Base-by-base conservation (phyloP, 352 stramenopile species). In the Globisporangium abappressorium region DNA sequence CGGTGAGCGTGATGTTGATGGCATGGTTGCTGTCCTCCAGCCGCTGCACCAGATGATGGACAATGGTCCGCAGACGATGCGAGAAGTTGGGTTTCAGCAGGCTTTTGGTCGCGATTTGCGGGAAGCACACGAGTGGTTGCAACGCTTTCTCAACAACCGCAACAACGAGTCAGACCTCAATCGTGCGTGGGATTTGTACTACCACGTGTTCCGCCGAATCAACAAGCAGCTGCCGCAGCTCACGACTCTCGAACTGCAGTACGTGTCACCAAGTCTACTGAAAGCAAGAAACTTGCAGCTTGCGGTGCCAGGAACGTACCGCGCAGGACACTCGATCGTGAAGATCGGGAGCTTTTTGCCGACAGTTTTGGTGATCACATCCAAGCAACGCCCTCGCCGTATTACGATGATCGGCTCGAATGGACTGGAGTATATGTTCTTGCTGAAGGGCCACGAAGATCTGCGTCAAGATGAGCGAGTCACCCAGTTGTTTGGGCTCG, bases 391-490 rank as follows among this genome's bases (percentile, higher is more conserved):
- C 33, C 98, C 98, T 43, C 87, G 98, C 2, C 81, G 83, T 65
- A 98, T 99, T 28, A 97, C 87, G 14, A 97, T 99, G 36, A 72
- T 92, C 11, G 98, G 97, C 22, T 98, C 93, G 62, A 98, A 99
- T 78, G 98, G 98, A 0, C 84, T 98, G 49, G 92, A 99, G 73
- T 99, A 99, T 86, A 92, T 98, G 67, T 99, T 99, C 71, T 79
- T 99, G 56, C 85, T 99, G 1, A 99, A 99, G 80, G 98, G 98
- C 18, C 96, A 99, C 73, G 98, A 99, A 79, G 98, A 99, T 85
- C 76, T 99, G 57, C 81, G 98, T 22, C 98, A 99, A 80, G 98
- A 99, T 73, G 98, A 99, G 78, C 87, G 97, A 26, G 97, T 99
- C 46, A 99, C 99, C 87, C 98, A 99, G 77, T 78, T 99, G 0